Base-by-base conservation (phyloP, 441 rosid genomes). In the Kokia cookei region DNA sequence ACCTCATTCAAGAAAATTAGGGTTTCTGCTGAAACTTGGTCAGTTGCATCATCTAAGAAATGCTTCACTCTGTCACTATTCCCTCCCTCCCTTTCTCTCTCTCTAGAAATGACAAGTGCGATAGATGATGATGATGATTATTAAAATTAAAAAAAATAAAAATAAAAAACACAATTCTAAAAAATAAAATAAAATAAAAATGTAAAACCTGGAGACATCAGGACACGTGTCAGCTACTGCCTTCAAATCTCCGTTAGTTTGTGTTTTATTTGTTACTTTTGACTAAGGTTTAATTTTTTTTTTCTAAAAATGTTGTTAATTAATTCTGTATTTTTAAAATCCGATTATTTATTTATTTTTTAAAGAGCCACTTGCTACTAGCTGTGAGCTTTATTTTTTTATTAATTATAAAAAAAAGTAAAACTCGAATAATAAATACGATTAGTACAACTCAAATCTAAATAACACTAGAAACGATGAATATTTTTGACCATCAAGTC, bases 1-100 rank as follows among this genome's bases (percentile, higher is more conserved):
- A 72, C 57, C 66, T 58, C 75, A 60, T 59, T 42, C 58, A 45
- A 58, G 60, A 60, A 26, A 72, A 58, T 22, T 71, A 58, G 66
- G 74, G 75, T 72, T 59, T 59, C 22, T 45, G 40, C 57, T 24
- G 58, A 59, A 59, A 60, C 42, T 72, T 14, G 8, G 19, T 32
- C 24, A 15, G n/a, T 27, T 8, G 55, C 55, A 54, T 58, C 42
- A 35, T 59, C 47, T 40, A 15, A 43, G 15, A 42, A 57, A 6
- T 7, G 40, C 27, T 40, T 72, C 57, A 4, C 42, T 59, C 42
- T 27, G 43, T 68, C 45, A 68, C 59, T 51, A 50, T 58, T 72
- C 37, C 19, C 17, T 69, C 73, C 47, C 48, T 7, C 73, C 62
- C 73, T 48, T n/a, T 71, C n/a, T 42, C 14, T 29, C 54, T 26